A percentile compares a stretch with the other conserved stretches of the same genome.
Conservation (phyloP, 2,329 filamentous ascomycete species). For the Orbilia ellipsospora region DNA sequence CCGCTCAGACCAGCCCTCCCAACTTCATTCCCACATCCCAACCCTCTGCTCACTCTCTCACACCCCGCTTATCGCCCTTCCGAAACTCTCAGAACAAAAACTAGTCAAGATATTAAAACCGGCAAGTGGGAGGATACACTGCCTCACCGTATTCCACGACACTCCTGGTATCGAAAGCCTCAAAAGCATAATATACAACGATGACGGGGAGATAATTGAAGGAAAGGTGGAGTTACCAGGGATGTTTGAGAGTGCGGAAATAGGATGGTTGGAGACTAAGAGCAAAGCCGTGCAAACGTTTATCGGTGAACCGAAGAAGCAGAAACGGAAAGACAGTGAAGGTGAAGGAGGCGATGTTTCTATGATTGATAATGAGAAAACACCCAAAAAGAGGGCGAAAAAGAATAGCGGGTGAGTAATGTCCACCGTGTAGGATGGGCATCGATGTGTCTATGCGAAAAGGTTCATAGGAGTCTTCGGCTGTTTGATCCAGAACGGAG, state of each 20-base stretch:
- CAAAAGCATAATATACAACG: not conserved
- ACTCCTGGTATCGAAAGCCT: conserved; percentile 7
- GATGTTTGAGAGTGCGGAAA: conserved; percentile 6
- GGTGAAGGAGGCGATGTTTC: not conserved
- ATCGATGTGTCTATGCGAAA: no score
- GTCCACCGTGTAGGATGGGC: no score
- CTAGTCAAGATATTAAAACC: conserved; percentile 67
- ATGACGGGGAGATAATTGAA: conserved; percentile 1
- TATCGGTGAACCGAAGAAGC: conserved; percentile 27
- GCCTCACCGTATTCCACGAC: conserved; percentile 18
- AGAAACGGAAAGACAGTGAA: conserved; percentile 9
- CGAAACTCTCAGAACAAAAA: conserved; percentile 70
- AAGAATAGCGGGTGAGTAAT: conserved; percentile 10
- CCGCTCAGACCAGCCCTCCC: conserved; percentile 68
- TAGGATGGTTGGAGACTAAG: conserved; percentile 30
- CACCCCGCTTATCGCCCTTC: conserved; percentile 71
- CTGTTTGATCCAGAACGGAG: no score
- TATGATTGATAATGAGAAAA: not conserved
- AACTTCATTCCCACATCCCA: conserved; percentile 72
- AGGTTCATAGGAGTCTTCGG: no score
- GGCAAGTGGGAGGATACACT: conserved; percentile 63
- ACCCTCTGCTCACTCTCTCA: conserved; percentile 69
- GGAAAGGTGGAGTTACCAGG: conserved; percentile 35
- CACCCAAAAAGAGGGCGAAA: conserved; percentile 12
- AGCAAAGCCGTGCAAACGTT: conserved; percentile 28